A percentile compares a stretch with the other conserved stretches of the same genome.
Conservation (phyloP, 768 basidiomycete species). For the Amyloporia xantha region DNA sequence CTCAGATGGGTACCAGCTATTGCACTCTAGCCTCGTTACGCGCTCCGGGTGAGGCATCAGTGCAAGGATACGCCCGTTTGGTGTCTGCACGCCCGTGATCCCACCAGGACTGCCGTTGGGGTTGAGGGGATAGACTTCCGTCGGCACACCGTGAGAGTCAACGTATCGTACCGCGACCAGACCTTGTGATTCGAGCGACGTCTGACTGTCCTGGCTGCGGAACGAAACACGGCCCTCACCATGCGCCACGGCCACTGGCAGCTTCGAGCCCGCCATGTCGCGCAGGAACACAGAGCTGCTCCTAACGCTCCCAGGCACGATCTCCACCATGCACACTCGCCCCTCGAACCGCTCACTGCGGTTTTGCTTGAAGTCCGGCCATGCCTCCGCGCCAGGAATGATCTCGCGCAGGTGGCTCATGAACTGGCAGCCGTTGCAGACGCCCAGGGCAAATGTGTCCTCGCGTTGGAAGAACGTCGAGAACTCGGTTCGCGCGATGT, state of each 20-base stretch:
- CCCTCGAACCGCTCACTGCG: slow-evolving; percentile 87
- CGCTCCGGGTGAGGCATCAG: slow-evolving; percentile 99
- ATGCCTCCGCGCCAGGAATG: slow-evolving; percentile 78
- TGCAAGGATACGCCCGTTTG: slow-evolving; percentile 84
- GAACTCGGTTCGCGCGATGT: slow-evolving; percentile 71
- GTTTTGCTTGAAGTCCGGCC: slow-evolving; percentile 92
- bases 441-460: slow-evolving; percentile 85
- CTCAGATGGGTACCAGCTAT: slow-evolving; percentile 82
- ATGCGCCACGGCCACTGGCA: slow-evolving; percentile 94
- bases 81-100: slow-evolving; percentile 83
- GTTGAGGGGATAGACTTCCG: slow-evolving; percentile 73
- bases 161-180: slow-evolving; percentile 82
- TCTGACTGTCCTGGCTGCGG: slow-evolving; percentile 22
- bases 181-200: slow-evolving; percentile 36
- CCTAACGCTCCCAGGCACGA: slow-evolving; percentile 53
- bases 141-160: slow-evolving; percentile 57
- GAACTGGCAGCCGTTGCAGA: slow-evolving; percentile 99
- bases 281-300: slow-evolving; percentile 74
- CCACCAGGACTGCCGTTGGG: slow-evolving; percentile 84
- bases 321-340: slow-evolving; percentile 72
- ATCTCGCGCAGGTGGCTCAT: slow-evolving; percentile 82
- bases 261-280: slow-evolving; percentile 79
- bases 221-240: slow-evolving; percentile 83
- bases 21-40: slow-evolving; percentile 70
- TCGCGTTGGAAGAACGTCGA: slow-evolving; percentile 69